A percentile compares a stretch with the other conserved stretches of the same genome.
phyloP scores from a whole-genome alignment of 177 flowering plant species.

The Telopea speciosissima region DNA sequence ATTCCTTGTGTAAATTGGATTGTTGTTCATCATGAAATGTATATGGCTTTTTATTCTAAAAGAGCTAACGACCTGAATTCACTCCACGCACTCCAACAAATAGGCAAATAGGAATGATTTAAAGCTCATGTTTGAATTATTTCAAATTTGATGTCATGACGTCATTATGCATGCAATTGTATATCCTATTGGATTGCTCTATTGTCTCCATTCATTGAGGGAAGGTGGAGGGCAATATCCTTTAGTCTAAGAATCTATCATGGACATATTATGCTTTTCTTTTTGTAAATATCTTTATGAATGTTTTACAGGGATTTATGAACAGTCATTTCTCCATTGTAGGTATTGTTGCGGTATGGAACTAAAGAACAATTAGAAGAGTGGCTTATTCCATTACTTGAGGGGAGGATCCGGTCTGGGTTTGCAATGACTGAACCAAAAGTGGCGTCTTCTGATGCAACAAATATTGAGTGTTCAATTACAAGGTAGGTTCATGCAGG shows the following conservation, averaged over 20 bases:
- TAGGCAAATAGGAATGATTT: background rate
- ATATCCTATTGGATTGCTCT: slow-evolving; percentile 1
- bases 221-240: background rate
- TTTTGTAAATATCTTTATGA: background rate
- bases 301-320: background rate
- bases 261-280: background rate
- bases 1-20: background rate
- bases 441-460: slow-evolving; percentile 99
- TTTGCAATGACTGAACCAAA: slow-evolving; percentile 99
- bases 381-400: slow-evolving; percentile 94
- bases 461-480: slow-evolving; percentile 94
- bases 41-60: background rate
- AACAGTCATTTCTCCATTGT: background rate
- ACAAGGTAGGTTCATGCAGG: slow-evolving; percentile 40
- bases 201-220: background rate
- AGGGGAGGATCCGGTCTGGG: slow-evolving; percentile 88
- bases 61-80: background rate
- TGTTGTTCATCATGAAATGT: background rate
- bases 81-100: background rate
- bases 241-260: background rate
- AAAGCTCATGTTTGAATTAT: background rate
- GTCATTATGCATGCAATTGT: background rate
- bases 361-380: slow-evolving; percentile 67
- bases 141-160: background rate
- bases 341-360: slow-evolving; percentile 94